Base-by-base conservation (phyloP, 306 rosid species). In the Abrus pulchellus region DNA sequence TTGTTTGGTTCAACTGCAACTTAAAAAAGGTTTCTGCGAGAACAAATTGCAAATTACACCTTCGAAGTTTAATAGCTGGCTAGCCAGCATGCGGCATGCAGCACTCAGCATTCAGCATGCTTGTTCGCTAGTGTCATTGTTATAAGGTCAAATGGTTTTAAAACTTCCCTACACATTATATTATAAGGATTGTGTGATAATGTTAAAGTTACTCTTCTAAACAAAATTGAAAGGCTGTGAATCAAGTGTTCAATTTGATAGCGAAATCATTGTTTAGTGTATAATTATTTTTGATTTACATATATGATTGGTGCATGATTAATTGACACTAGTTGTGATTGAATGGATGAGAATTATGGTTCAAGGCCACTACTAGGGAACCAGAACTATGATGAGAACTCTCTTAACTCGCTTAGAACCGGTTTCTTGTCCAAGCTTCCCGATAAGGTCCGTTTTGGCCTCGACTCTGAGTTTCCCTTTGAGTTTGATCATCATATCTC, bases 381-480 rank as follows among this genome's bases (percentile, higher is more conserved):
- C 62, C 76, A 53, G 20, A 72, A 32, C 43, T 59, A 47, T 48
- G 59, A 12, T 45, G 27, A 5, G 0, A 48, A 72, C 63, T 78
- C 87, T 5, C 32, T 56, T 62, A 79, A 75, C 65, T 62, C 83
- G 34, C 40, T 86, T 47, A 82, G 53, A 32, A 30, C 43, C 41
- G 79, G 79, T 9, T 90, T 90, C 65, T 33, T 88, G n/a, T 84
- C 88, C 20, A 86, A 84, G 33, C 74, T 90, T 66, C 88, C 89
- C 1, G 84, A 85, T 5, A 86, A 86, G 63, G 60, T 88, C 75
- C 87, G 82, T 6, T 60, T 83, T 50, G 70, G 81, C 56, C n/a
- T 88, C 48, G 84, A 86, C 32, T 74, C 87, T 12, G 89, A 90
- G 82, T 64, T 82, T 64, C 84, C 87, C 48, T 82, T 63, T 29